Evolutionary conservation across 139 green algal species (phyloP).

Genomic region (Asterochloris erici): DNA sequence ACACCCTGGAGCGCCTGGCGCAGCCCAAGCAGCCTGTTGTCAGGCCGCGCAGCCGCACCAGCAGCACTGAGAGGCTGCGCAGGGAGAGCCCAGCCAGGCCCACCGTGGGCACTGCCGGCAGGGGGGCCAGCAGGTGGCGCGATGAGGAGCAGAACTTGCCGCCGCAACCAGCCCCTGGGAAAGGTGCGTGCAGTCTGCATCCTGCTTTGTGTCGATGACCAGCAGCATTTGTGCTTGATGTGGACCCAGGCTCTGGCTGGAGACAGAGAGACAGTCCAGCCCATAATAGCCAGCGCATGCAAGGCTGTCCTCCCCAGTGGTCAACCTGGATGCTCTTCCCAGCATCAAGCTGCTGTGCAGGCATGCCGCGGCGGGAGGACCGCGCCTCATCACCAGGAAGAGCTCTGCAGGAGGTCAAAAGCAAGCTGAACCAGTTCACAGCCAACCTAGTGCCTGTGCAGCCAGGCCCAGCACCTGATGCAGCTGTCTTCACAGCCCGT

Average conservation of each 20-base stretch:
- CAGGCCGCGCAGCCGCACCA: conserved; percentile 20
- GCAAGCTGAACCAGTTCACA: conserved; percentile 50
- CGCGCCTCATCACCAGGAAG: conserved; percentile 55
- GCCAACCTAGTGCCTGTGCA: too few relatives aligned
- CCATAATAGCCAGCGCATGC: neutral
- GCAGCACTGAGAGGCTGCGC: conserved; percentile 23
- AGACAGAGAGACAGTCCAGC: too few relatives aligned
- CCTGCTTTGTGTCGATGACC: too few relatives aligned
- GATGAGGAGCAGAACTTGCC: too few relatives aligned
- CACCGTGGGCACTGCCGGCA: too few relatives aligned
- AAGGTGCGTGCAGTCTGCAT: too few relatives aligned
- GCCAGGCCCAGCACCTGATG: neutral
- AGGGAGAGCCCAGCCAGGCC: conserved; percentile 5
- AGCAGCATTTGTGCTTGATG: too few relatives aligned
- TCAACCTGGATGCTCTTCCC: neutral
- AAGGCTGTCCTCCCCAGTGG: neutral
- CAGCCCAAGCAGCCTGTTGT: neutral
- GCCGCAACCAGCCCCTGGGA: too few relatives aligned
- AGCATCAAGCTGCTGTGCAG: neutral
- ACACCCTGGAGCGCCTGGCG: neutral
- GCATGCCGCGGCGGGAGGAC: neutral
- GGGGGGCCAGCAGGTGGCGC: too few relatives aligned
- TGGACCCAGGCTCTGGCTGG: too few relatives aligned
- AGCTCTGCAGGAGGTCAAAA: conserved; percentile 68
- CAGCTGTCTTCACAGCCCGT: neutral